Conservation (phyloP, 805 yeast species). For the Metschnikowia vanudenii region DNA sequence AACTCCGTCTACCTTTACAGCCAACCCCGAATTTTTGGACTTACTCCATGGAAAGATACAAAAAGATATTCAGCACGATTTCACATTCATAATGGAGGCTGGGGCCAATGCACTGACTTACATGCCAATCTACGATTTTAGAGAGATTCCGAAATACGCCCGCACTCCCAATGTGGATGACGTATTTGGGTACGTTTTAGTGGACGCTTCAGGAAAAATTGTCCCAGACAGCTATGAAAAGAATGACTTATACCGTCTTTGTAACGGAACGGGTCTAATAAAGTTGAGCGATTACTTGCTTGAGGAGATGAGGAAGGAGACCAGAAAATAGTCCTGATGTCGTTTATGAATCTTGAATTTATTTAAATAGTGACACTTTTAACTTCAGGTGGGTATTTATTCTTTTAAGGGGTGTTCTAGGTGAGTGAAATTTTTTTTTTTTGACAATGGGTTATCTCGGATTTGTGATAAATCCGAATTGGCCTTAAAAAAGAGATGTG, state of each 20-base stretch:
- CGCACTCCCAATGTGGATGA: slow-evolving; percentile 71
- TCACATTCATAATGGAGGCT: slow-evolving; percentile 55
- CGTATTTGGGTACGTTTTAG: slow-evolving; percentile 66
- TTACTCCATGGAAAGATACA: slow-evolving; percentile 29
- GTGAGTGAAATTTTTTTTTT: no score
- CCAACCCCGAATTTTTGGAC: slow-evolving; percentile 28
- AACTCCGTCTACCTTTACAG: slow-evolving; percentile 24
- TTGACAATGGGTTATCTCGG: no score
- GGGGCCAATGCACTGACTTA: slow-evolving; percentile 49
- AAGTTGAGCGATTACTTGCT: slow-evolving; percentile 21
- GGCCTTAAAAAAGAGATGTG: no score
- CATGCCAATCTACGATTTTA: slow-evolving; percentile 71
- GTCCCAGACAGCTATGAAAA: slow-evolving; percentile 53
- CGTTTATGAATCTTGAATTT: neutral
- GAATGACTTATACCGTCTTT: slow-evolving; percentile 58
- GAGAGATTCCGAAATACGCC: slow-evolving; percentile 62
- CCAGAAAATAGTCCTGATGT: neutral
- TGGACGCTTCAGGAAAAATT: slow-evolving; percentile 54
- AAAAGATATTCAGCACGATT: slow-evolving; percentile 36
- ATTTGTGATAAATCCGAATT: no score
- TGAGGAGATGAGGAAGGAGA: slow-evolving; percentile 17
- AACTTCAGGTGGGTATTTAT: no score
- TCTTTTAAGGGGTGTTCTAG: no score
- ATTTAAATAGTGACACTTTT: no score
- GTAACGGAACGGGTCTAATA: slow-evolving; percentile 28